phyloP scores from a whole-genome alignment of 208 protist species.

The Balamuthia mandrillaris region DNA sequence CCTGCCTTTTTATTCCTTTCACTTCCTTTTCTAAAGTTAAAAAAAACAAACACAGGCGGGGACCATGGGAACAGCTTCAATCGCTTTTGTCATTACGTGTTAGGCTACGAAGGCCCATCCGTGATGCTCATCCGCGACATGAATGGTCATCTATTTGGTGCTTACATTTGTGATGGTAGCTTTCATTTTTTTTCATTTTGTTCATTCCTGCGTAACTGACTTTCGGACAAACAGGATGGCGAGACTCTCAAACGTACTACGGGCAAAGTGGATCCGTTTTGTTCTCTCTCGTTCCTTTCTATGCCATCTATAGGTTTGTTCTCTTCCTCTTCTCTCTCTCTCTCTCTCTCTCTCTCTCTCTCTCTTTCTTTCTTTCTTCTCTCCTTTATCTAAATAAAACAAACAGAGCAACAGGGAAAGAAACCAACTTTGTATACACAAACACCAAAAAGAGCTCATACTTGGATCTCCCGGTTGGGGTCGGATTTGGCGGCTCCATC shows the following conservation, averaged over 20 bases:
- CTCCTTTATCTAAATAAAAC: not conserved
- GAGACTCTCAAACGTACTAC: slow-evolving; percentile 1
- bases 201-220: not conserved
- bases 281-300: slow-evolving; percentile 14
- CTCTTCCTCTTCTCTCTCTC: too few species aligned
- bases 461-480: slow-evolving; percentile 24
- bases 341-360: too few species aligned
- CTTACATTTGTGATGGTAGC: not conserved
- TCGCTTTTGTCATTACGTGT: not conserved
- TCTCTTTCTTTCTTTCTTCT: not conserved
- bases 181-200: not conserved
- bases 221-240: not conserved
- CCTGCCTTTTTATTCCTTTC: too few species aligned
- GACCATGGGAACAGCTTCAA: slow-evolving; percentile 37
- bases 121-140: slow-evolving; percentile 17
- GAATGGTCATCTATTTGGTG: not conserved
- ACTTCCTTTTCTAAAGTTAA: too few species aligned
- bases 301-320: slow-evolving; percentile 1
- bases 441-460: slow-evolving; percentile 40
- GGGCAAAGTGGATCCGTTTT: not conserved
- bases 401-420: slow-evolving; percentile 20
- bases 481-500: slow-evolving; percentile 27
- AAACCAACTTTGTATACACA: slow-evolving; percentile 12
- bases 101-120: slow-evolving; percentile 10
- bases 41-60: not conserved